Evolutionary conservation across 1,284 basidiomycete species (phyloP).

Genomic region (Pyrrhoderma lamaoense): DNA sequence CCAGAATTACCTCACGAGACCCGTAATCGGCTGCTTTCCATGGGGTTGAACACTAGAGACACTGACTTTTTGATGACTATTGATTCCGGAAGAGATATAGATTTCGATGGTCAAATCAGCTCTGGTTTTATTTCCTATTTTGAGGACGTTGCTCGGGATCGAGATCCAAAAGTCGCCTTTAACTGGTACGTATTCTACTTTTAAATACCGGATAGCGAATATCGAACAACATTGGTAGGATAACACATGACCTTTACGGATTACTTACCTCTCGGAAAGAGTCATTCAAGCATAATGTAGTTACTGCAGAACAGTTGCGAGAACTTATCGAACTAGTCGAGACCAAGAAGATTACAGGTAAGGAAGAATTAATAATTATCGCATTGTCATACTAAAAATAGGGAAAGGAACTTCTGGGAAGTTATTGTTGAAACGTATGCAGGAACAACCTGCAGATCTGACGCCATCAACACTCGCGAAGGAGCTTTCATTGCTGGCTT

Average conservation of each 20-base stretch:
- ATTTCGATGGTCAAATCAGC: conserved; percentile 50
- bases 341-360: conserved; percentile 59
- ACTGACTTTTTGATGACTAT: conserved; percentile 72
- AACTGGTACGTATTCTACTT: conserved; percentile 66
- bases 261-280: conserved; percentile 57
- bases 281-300: conserved; percentile 54
- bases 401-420: conserved; percentile 62
- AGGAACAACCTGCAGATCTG: conserved; percentile 36
- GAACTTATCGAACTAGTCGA: conserved; percentile 76
- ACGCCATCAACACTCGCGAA: conserved; percentile 40
- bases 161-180: conserved; percentile 63
- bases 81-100: conserved; percentile 55
- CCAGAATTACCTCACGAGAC: conserved; percentile 77
- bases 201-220: background rate
- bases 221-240: conserved; percentile 40
- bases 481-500: conserved; percentile 41
- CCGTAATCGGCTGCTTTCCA: conserved; percentile 46
- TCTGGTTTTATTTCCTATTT: conserved; percentile 65
- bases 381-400: conserved; percentile 11
- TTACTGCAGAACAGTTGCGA: conserved; percentile 61
- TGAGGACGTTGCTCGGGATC: conserved; percentile 51
- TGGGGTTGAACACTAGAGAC: conserved; percentile 57
- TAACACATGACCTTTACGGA: conserved; percentile 80
- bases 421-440: conserved; percentile 56
- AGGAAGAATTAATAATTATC: conserved; percentile 14